Evolutionary conservation across 2,329 filamentous ascomycete genomes (phyloP), one percentile per base, ranked within the genome.

Genomic region (Aspergillus tanneri): DNA sequence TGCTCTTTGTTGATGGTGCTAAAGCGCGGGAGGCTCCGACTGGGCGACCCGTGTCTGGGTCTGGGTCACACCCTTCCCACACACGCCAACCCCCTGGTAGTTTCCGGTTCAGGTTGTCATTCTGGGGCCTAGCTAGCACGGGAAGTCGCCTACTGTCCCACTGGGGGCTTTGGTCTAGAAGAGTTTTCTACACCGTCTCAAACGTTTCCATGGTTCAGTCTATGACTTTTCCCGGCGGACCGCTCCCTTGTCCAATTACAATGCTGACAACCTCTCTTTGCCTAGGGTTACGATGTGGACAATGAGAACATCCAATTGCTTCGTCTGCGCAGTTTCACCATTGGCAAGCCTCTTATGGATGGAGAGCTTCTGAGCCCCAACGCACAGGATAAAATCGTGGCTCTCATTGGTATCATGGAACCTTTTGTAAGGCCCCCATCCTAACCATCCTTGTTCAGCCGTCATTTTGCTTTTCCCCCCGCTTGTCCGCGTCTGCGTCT

Each of bases 301-400:
- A 88, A 96, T 64, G 75, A 80, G 34, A 87, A 96, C 58, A 90
- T 96, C 61, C 83, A 85, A 46, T 77, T 96, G 43, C 76, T 96
- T 46, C 87, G 90, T 59, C 77, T 96, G 62, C 81, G 84, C 52
- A 93, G 85, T 67, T 96, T 87, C 66, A 91, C 87, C 0, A 71
- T 95, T 18, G 79, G 82, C 28, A 83, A 77, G 50, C 82, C 83
- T 63, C 70, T 96, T 27, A 66, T 77, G 10, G 89, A 91, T 59
- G 69, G 77, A 8, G 75, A 88, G 39, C 76, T 95, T 16, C 74
- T 84, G 27, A 76, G 77, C 37, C 72, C 80, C 38, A 74, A 82
- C 60, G 83, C 81, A 12, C 79, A 90, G 68, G 79, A 84, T 23
- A 81, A 80, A 61, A 77, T 96, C 43, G 75, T 77, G 43, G 76